Evolutionary conservation across 192 early-diverging fungal species (phyloP).

Genomic region (Linnemannia zychae): DNA sequence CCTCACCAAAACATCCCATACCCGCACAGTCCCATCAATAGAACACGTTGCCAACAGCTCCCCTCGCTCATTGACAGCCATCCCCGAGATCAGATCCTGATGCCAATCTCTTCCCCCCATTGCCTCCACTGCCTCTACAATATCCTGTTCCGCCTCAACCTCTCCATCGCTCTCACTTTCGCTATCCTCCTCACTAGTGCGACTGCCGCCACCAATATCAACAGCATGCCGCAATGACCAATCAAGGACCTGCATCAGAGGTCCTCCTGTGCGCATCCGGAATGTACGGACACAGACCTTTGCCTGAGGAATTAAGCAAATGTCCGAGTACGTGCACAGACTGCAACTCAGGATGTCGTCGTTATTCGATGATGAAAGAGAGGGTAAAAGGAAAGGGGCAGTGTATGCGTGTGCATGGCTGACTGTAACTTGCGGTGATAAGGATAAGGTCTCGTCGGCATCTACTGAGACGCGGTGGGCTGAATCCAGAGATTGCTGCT

Average conservation of each 20-base stretch:
- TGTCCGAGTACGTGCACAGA: constrained; percentile 29
- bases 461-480: neutral
- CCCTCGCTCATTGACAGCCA: constrained; percentile 43
- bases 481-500: neutral
- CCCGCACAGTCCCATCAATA: constrained; percentile 40
- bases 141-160: neutral
- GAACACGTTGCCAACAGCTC: constrained; percentile 27
- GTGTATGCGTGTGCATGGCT: too few species aligned
- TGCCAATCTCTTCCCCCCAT: constrained; percentile 13
- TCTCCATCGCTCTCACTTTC: neutral
- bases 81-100: constrained; percentile 41
- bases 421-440: neutral
- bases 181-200: neutral
- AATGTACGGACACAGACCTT: constrained; percentile 27
- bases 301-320: constrained; percentile 39
- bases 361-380: neutral
- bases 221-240: constrained; percentile 14
- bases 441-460: neutral
- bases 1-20: constrained; percentile 25
- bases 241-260: constrained; percentile 38
- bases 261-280: neutral
- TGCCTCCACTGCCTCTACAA: neutral
- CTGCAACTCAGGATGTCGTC: constrained; percentile 25
- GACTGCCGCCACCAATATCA: neutral
- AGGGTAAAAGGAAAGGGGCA: neutral